Conservation (phyloP, 2,329 filamentous ascomycete species). For the Fusarium fujikuroi region DNA sequence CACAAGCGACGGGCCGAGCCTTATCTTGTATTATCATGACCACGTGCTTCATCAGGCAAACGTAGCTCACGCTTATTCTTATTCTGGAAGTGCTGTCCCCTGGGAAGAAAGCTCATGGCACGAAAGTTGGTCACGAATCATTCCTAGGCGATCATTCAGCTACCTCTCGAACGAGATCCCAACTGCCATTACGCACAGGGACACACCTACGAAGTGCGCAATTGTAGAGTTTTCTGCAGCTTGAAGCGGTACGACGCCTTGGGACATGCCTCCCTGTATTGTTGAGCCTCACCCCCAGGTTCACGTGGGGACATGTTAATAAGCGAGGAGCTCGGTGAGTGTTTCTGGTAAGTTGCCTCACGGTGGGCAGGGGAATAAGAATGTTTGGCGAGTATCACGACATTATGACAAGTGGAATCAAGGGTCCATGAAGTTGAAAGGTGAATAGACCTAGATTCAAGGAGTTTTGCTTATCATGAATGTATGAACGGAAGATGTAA, state of each 20-base stretch:
- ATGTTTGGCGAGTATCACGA: slow-evolving; percentile 6
- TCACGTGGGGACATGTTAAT: slow-evolving; percentile 9
- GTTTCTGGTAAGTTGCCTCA: slow-evolving; percentile 26
- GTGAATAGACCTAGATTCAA: neutral
- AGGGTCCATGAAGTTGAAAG: neutral
- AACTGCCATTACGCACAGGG: neutral
- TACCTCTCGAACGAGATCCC: neutral
- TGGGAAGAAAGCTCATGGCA: neutral
- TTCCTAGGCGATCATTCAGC: neutral
- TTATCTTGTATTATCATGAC: slow-evolving; percentile 19
- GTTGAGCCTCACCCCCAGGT: slow-evolving; percentile 26
- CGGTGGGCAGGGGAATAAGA: slow-evolving; percentile 1
- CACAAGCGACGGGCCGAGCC: slow-evolving; percentile 37
- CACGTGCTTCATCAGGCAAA: slow-evolving; percentile 10
- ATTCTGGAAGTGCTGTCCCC: neutral
- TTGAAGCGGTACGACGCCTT: neutral
- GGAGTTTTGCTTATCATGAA: neutral
- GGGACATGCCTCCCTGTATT: neutral
- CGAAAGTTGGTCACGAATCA: neutral
- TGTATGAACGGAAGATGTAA: neutral
- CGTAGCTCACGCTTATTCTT: neutral
- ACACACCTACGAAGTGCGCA: slow-evolving; percentile 18
- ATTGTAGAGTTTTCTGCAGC: slow-evolving; percentile 1
- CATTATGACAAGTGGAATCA: slow-evolving; percentile 9
- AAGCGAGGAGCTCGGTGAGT: slow-evolving; percentile 31